Percentiles rank a stretch among this genome's conserved stretches.
These are phyloP conservation scores for Magnaporthiopsis incrustans DNA, from an alignment of 2,329 filamentous ascomycete genomes.

Conservation along the genomic window DNA sequence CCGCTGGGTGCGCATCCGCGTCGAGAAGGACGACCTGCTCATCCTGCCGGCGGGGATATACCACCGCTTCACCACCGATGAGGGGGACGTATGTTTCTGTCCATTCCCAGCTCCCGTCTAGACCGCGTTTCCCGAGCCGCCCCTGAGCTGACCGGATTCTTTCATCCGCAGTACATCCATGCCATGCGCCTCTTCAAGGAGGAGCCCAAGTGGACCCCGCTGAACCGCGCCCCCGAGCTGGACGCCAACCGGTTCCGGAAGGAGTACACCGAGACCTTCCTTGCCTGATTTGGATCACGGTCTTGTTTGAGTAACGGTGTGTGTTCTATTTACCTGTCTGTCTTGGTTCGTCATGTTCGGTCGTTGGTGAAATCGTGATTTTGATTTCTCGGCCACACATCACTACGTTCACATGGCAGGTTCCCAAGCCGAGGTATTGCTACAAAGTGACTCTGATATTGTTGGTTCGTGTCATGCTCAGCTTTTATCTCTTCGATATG, in stretches of 20 bases:
- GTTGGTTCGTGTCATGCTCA: neutral
- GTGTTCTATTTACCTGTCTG: neutral
- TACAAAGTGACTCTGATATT: neutral
- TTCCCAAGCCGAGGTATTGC: too few species aligned
- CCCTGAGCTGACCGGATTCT: too few species aligned
- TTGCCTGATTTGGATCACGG: slow-evolving; percentile 13
- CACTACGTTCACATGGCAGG: neutral
- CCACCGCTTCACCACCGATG: slow-evolving; percentile 93
- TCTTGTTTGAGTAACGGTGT: neutral
- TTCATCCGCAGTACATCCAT: slow-evolving; percentile 72
- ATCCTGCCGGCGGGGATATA: slow-evolving; percentile 94
- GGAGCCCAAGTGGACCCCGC: slow-evolving; percentile 94
- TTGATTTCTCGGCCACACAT: neutral
- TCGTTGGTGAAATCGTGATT: neutral
- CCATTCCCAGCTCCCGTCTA: slow-evolving; percentile 8
- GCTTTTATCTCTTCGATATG: neutral
- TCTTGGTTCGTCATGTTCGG: too few species aligned
- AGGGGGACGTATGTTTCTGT: slow-evolving; percentile 64
- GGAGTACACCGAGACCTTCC: slow-evolving; percentile 58
- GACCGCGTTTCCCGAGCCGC: too few species aligned
- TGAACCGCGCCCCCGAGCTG: slow-evolving; percentile 72
- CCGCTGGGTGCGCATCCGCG: slow-evolving; percentile 77
- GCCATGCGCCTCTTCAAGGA: slow-evolving; percentile 97
- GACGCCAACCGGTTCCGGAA: slow-evolving; percentile 72
- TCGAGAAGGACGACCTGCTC: slow-evolving; percentile 84